Conservation (phyloP, 2,329 filamentous ascomycete genomes). For the Cladorrhinum sp. region DNA sequence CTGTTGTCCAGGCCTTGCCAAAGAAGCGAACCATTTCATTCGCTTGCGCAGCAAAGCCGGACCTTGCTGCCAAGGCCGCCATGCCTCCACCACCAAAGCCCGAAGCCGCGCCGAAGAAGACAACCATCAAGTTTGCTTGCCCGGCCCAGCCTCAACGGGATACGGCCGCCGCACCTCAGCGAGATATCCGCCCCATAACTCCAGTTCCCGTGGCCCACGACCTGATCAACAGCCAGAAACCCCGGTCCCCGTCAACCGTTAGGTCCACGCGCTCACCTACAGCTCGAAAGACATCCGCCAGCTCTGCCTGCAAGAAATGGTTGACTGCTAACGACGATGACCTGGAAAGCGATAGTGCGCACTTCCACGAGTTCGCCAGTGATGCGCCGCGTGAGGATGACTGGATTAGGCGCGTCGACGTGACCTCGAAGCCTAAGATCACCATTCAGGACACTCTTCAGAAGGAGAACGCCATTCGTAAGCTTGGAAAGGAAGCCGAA, state of each 20-base stretch:
- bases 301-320: slow-evolving; percentile 44
- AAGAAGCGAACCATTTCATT: slow-evolving; percentile 92
- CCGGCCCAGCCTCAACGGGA: slow-evolving; percentile 48
- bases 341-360: slow-evolving; percentile 53
- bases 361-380: slow-evolving; percentile 89
- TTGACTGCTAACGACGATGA: slow-evolving; percentile 50
- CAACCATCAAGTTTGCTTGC: slow-evolving; percentile 75
- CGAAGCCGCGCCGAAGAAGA: slow-evolving; percentile 48
- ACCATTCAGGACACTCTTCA: slow-evolving; percentile 86
- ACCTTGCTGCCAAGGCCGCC: slow-evolving; percentile 41
- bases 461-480: slow-evolving; percentile 86
- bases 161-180: slow-evolving; percentile 26
- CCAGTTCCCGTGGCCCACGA: slow-evolving; percentile 27
- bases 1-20: slow-evolving; percentile 59
- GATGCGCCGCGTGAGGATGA: slow-evolving; percentile 80
- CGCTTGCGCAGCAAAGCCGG: slow-evolving; percentile 70
- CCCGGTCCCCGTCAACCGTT: slow-evolving; percentile 28
- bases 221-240: slow-evolving; percentile 31
- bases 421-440: slow-evolving; percentile 64
- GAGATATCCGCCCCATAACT: slow-evolving; percentile 21
- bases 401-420: slow-evolving; percentile 74
- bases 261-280: slow-evolving; percentile 29
- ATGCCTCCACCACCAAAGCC: slow-evolving; percentile 37
- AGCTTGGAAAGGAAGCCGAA: slow-evolving; percentile 83
- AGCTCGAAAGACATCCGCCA: slow-evolving; percentile 38